phyloP scores from a whole-genome alignment of 2,329 filamentous ascomycete genomes.

The Xylariaceae sp. region DNA sequence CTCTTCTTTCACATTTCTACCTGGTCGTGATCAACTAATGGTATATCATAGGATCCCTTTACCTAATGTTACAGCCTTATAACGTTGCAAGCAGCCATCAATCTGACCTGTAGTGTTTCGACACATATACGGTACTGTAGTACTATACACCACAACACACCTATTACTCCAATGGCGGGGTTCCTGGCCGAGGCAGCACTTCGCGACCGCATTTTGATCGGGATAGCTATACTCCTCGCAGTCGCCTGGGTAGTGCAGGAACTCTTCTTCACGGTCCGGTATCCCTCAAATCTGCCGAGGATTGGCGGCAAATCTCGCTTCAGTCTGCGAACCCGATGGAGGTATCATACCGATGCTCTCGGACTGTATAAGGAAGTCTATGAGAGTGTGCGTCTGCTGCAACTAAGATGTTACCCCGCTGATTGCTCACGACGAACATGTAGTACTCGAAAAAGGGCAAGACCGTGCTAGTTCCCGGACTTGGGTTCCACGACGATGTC shows the following conservation, averaged over 20 bases:
- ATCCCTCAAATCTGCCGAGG: constrained; percentile 30
- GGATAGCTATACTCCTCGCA: constrained; percentile 7
- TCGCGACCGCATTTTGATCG: constrained; percentile 5
- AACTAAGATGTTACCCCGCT: neutral
- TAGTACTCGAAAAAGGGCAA: constrained; percentile 52
- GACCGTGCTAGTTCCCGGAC: constrained; percentile 49
- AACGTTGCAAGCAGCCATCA: no score
- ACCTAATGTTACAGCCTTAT: neutral
- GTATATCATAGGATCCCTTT: no score
- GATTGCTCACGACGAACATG: neutral
- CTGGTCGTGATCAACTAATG: no score
- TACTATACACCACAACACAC: neutral
- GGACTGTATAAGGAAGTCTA: constrained; percentile 32
- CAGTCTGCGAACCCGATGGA: constrained; percentile 26
- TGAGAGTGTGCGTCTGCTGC: constrained; percentile 30
- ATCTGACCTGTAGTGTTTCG: no score
- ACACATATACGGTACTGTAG: no score
- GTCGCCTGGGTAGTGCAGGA: constrained; percentile 19
- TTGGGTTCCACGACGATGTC: constrained; percentile 49
- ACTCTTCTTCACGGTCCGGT: constrained; percentile 30
- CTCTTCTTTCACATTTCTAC: neutral
- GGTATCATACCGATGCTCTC: constrained; percentile 29
- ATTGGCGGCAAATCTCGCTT: constrained; percentile 26
- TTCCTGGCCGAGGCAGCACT: neutral
- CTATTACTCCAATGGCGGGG: neutral